Conservation (phyloP, 2,329 filamentous ascomycete species). For the Neofusicoccum laricinum region DNA sequence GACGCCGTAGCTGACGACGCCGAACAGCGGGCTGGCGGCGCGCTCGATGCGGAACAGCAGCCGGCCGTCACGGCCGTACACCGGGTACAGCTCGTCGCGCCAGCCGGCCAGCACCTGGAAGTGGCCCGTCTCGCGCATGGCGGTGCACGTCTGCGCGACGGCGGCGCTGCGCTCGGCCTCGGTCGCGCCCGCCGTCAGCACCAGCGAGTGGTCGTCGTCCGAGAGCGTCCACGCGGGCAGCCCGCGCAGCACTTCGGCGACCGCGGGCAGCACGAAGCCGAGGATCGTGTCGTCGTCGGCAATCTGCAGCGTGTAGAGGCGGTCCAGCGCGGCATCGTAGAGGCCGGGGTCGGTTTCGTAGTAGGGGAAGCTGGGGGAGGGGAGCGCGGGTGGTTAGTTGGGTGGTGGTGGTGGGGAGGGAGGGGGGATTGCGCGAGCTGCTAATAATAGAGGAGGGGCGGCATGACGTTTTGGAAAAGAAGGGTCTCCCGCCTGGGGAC, state of each 20-base stretch:
- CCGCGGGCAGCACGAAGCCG: slow-evolving; percentile 59
- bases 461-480: not conserved
- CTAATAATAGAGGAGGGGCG: not conserved
- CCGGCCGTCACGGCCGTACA: slow-evolving; percentile 39
- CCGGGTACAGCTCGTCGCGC: slow-evolving; percentile 42
- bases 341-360: slow-evolving; percentile 56
- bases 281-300: slow-evolving; percentile 58
- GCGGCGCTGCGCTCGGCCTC: slow-evolving; percentile 61
- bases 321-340: slow-evolving; percentile 53
- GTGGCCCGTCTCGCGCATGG: slow-evolving; percentile 66
- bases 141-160: slow-evolving; percentile 56
- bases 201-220: slow-evolving; percentile 58
- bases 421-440: not conserved
- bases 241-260: slow-evolving; percentile 57
- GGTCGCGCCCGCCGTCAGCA: slow-evolving; percentile 44
- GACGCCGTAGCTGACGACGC: slow-evolving; percentile 44
- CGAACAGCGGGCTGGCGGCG: slow-evolving; percentile 41
- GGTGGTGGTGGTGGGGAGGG: not conserved
- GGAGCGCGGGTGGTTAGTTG: not conserved
- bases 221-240: slow-evolving; percentile 63
- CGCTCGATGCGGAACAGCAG: slow-evolving; percentile 43
- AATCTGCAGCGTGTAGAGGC: slow-evolving; percentile 65
- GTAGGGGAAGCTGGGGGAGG: slow-evolving; percentile 69
- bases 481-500: not conserved
- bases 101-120: slow-evolving; percentile 66